Conservation (phyloP, 2,329 filamentous ascomycete species). For the Penicillium griseofulvum region DNA sequence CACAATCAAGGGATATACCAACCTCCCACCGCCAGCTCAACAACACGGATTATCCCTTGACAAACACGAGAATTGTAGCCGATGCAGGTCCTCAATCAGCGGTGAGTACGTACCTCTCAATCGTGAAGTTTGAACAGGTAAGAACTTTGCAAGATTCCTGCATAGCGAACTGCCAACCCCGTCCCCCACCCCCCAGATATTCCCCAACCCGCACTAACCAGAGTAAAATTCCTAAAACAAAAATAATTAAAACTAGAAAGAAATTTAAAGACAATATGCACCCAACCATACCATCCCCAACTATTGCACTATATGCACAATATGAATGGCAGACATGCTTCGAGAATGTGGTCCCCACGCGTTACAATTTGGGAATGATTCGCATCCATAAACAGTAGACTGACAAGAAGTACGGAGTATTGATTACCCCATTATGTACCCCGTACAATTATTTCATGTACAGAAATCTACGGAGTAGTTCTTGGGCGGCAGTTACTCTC, state of each 20-base stretch:
- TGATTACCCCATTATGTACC: no score
- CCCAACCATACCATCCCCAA: not conserved
- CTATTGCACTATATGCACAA: not conserved
- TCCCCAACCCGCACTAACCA: not conserved
- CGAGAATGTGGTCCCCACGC: slow-evolving; percentile 20
- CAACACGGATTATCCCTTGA: slow-evolving; percentile 4
- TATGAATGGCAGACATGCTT: slow-evolving; percentile 13
- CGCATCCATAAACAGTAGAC: not conserved
- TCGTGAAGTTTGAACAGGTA: not conserved
- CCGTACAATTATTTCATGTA: not conserved
- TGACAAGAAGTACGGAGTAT: no score
- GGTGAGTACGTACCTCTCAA: slow-evolving; percentile 4
- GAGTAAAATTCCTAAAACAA: not conserved
- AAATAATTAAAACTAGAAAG: not conserved
- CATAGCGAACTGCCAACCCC: not conserved
- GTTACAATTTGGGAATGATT: slow-evolving; percentile 3
- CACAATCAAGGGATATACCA: slow-evolving; percentile 11
- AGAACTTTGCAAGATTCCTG: slow-evolving; percentile 1
- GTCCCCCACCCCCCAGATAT: not conserved
- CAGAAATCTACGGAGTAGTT: not conserved
- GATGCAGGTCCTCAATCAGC: slow-evolving; percentile 4
- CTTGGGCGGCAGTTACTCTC: not conserved
- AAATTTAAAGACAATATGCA: not conserved
- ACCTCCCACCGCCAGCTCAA: slow-evolving; percentile 2
- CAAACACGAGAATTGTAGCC: not conserved